Evolutionary conservation across 805 yeast genomes (phyloP).

Genomic region (Spathaspora gorwiae): DNA sequence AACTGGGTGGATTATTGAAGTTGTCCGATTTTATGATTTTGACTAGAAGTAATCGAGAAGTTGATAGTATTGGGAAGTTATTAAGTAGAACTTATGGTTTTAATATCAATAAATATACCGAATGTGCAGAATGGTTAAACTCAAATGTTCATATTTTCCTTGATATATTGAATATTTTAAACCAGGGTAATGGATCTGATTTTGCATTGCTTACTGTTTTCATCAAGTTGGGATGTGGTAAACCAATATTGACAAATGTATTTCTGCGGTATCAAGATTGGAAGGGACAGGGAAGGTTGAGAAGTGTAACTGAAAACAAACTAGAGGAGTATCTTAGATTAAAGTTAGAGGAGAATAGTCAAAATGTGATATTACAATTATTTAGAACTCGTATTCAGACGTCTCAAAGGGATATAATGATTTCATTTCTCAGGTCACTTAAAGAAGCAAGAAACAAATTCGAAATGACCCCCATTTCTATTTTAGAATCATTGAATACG

Average conservation of each 20-base stretch:
- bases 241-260: not conserved
- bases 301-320: not conserved
- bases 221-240: conserved; percentile 14
- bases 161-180: conserved; percentile 44
- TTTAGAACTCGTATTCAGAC: not conserved
- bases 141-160: conserved; percentile 42
- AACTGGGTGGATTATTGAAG: conserved; percentile 38
- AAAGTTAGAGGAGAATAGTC: not conserved
- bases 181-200: conserved; percentile 27
- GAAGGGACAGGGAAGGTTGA: conserved; percentile 7
- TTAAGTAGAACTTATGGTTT: conserved; percentile 37
- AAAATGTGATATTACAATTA: not conserved
- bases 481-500: conserved; percentile 26
- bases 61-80: conserved; percentile 34
- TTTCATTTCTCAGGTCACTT: conserved; percentile 11
- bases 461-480: conserved; percentile 8
- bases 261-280: conserved; percentile 11
- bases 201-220: conserved; percentile 27
- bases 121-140: conserved; percentile 50
- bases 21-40: conserved; percentile 51
- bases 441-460: conserved; percentile 10
- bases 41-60: conserved; percentile 48
- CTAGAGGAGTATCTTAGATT: not conserved
- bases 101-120: conserved; percentile 39
- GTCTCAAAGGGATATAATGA: not conserved